Evolutionary conservation across 2,329 filamentous ascomycete genomes (phyloP), one percentile per base, ranked within the genome.

Genomic region (Trichoderma brevicompactum): DNA sequence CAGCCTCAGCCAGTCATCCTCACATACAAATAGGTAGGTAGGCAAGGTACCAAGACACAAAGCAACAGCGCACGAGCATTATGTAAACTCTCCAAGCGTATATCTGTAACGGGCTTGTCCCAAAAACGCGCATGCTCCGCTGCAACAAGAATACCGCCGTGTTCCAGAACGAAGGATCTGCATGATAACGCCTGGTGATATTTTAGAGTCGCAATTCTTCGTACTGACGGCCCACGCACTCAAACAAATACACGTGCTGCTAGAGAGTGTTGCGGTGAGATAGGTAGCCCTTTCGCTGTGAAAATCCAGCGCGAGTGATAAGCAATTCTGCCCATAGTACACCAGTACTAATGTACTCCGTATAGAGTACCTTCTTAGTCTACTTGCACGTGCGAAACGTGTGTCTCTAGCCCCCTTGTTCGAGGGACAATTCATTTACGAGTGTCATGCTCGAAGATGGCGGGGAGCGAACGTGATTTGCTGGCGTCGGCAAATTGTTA

Each of bases 141-240:
- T 49, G 44, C 36, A 41, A 34, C 6, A 12, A 34, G 43, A 46
- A 46, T 12, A 15, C 46, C 2, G 52, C 38, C 41, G 12, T 36
- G 23, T 38, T 63, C 59, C 59, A 63, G 59, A 63, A 46, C 59
- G 49, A 64, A 64, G 60, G 60, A 64, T 64, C 60, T 44, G 60
- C 60, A 55, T 17, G 34, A 54, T 54, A 15, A 9, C 9, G 52
- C 15, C 28, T 48, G 17, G 32, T 46, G 34, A 55, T 54, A 48
- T 48, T 48, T 50, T 40, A 60, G 44, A 50, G 60, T 52, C 32
- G 28, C 41, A 43, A 44, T 44, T 53, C 38, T 52, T 64, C 60
- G 58, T 61, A 43, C 46, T 40, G 54, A 44, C 17, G 28, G 43
- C 55, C 41, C 41, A 58, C 32, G 55, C n/a, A 34, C 15, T 13